These are phyloP conservation scores for Xylariomycetidae sp. DNA, from an alignment of 2,329 filamentous ascomycete species.

Conservation along the genomic window DNA sequence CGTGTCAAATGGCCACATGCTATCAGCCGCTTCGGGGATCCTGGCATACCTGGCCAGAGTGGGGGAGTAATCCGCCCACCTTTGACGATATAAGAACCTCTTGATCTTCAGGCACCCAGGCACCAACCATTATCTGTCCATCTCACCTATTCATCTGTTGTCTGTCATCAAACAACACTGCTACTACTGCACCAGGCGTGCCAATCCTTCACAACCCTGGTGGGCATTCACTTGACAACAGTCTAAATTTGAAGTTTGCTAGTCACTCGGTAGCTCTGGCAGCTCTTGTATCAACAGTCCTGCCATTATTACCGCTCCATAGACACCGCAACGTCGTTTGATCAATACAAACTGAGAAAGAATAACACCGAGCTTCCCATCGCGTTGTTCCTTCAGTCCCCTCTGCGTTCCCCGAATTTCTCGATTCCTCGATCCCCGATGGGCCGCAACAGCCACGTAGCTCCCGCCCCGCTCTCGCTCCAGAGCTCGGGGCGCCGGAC, in stretches of 20 bases:
- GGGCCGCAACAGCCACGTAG: conserved; percentile 13
- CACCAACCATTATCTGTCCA: too few species aligned
- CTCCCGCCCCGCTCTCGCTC: conserved; percentile 13
- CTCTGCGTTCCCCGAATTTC: not conserved
- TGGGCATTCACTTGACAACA: too few species aligned
- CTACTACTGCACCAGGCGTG: too few species aligned
- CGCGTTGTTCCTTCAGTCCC: not conserved
- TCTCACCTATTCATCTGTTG: too few species aligned
- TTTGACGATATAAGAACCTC: too few species aligned
- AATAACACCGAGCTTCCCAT: not conserved
- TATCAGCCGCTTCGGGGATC: too few species aligned
- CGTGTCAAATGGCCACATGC: too few species aligned
- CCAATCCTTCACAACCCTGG: too few species aligned
- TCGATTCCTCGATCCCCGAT: conserved; percentile 10
- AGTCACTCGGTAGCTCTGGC: not conserved
- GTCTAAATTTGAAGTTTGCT: not conserved
- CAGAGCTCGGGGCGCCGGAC: conserved; percentile 15
- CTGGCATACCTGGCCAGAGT: too few species aligned
- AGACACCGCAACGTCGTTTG: not conserved
- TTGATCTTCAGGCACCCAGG: too few species aligned
- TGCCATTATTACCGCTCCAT: not conserved
- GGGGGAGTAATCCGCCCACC: too few species aligned
- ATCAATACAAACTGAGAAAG: not conserved
- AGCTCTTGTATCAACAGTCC: not conserved
- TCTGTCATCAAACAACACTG: too few species aligned